These are phyloP conservation scores for Castanea sativa DNA, from an alignment of 306 rosid genomes.

Conservation along the genomic window DNA sequence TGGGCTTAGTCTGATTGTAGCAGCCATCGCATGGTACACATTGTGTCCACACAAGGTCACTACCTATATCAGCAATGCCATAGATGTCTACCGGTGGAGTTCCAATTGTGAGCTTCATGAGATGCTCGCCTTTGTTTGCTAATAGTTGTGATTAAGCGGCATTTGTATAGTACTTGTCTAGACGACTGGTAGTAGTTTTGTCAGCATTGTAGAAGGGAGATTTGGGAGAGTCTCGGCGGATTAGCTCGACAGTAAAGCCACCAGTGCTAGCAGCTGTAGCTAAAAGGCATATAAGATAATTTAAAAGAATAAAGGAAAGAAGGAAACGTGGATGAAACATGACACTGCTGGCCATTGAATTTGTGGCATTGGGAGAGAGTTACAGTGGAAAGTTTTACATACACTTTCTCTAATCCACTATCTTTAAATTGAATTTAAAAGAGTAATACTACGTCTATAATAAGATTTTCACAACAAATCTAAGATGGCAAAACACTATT, in stretches of 20 bases:
- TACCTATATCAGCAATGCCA: constrained; percentile 58
- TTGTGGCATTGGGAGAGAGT: too few species aligned
- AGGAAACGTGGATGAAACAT: background rate
- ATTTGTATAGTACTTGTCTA: background rate
- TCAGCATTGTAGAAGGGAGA: constrained; percentile 24
- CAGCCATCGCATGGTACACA: constrained; percentile 2
- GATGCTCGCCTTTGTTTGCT: constrained; percentile 49
- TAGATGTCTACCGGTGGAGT: constrained; percentile 50
- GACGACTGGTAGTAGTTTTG: too few species aligned
- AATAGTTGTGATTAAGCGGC: background rate
- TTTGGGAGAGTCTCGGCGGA: constrained; percentile 19
- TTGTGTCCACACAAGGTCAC: constrained; percentile 50
- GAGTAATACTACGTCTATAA: too few species aligned
- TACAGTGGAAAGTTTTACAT: too few species aligned
- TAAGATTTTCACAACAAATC: too few species aligned
- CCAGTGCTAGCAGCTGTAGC: constrained; percentile 18
- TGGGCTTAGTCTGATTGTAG: constrained; percentile 40
- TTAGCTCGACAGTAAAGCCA: constrained; percentile 38
- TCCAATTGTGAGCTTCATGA: constrained; percentile 51
- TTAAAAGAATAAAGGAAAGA: background rate
- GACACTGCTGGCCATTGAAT: background rate
- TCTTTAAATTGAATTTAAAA: too few species aligned
- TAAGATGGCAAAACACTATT: too few species aligned
- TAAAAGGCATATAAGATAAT: constrained; percentile 20
- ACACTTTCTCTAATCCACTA: too few species aligned